Conservation (phyloP, 2,329 filamentous ascomycete genomes). For the Keithomyces neogunnii region DNA sequence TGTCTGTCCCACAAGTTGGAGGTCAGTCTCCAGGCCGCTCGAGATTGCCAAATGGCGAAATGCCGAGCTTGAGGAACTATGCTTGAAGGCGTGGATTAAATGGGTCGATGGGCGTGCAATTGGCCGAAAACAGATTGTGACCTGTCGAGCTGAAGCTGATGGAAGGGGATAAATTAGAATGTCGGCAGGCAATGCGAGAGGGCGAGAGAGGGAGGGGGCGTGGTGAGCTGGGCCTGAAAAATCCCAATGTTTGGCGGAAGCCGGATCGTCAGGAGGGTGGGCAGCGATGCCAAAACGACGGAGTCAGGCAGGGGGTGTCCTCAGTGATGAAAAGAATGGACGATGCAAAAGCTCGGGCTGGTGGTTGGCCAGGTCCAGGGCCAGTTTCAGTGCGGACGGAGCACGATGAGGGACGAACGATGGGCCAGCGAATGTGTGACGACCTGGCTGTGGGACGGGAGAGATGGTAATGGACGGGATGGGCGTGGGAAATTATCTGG, state of each 20-base stretch:
- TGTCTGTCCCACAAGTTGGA: conserved; percentile 18
- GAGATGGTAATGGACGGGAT: conserved; percentile 14
- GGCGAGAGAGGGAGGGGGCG: conserved; percentile 3
- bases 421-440: conserved; percentile 5
- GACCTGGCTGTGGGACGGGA: conserved; percentile 16
- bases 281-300: conserved; percentile 11
- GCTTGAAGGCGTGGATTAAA: conserved; percentile 3
- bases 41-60: conserved; percentile 8
- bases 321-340: conserved; percentile 5
- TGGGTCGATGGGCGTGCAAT: conserved; percentile 1
- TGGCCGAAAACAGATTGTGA: conserved; percentile 1
- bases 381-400: conserved; percentile 7
- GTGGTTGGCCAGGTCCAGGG: conserved; percentile 10
- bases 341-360: conserved; percentile 7
- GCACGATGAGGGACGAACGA: conserved; percentile 7
- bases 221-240: conserved; percentile 2
- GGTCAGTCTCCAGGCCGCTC: conserved; percentile 4
- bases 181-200: background rate
- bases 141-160: conserved; percentile 4
- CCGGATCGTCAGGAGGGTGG: conserved; percentile 11
- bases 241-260: conserved; percentile 2
- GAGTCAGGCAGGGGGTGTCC: conserved; percentile 7
- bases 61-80: conserved; percentile 7
- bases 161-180: background rate
- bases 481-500: conserved; percentile 17